Conservation (phyloP, 148 eudicot genomes). For the Rhododendron mucronatum region DNA sequence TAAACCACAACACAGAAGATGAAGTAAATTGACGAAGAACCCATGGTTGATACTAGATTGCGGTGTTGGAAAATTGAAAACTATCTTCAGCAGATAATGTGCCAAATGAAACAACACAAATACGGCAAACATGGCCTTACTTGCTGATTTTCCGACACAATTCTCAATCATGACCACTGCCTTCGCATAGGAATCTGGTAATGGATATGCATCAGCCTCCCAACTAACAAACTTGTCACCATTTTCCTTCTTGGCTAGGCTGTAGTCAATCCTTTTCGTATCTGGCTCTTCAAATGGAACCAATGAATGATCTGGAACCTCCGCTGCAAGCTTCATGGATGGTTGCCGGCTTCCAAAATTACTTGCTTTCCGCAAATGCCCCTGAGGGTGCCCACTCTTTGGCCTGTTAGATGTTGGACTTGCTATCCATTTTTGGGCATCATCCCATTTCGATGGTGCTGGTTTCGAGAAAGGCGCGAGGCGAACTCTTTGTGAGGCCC, state of each 20-base stretch:
- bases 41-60: neutral
- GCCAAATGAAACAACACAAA: neutral
- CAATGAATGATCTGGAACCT: constrained; percentile 51
- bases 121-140: constrained; percentile 25
- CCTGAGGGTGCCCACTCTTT: constrained; percentile 27
- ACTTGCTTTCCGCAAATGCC: constrained; percentile 30
- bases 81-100: neutral
- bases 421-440: constrained; percentile 82
- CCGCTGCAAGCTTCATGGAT: constrained; percentile 39
- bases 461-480: constrained; percentile 57
- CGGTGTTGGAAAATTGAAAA: constrained; percentile 1
- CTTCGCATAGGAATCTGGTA: constrained; percentile 34
- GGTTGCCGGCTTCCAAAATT: constrained; percentile 43
- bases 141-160: constrained; percentile 36
- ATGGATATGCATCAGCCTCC: constrained; percentile 37
- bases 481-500: constrained; percentile 42
- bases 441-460: constrained; percentile 86
- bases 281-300: constrained; percentile 64
- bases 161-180: constrained; percentile 33
- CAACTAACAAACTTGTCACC: constrained; percentile 34
- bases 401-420: constrained; percentile 55
- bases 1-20: neutral
- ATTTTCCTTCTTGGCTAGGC: constrained; percentile 33
- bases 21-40: neutral
- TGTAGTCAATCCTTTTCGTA: constrained; percentile 48